Base-by-base conservation (phyloP, 306 rosid species). In the Cercis canadensis region DNA sequence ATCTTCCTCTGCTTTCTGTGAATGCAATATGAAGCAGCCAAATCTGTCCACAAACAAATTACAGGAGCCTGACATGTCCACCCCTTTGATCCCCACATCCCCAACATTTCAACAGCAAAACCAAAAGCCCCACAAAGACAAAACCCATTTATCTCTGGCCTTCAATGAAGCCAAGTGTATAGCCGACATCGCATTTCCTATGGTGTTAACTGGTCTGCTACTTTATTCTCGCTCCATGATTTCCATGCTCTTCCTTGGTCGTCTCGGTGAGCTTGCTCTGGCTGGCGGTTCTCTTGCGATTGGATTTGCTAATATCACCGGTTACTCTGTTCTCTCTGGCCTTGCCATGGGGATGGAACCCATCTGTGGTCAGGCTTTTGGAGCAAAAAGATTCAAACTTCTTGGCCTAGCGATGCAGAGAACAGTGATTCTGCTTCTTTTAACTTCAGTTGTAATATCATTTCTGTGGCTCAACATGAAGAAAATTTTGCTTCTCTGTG, bases 341-440 rank as follows among this genome's bases (percentile, higher is more conserved):
- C 89, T 94, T 1, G 92, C 98, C 69, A 85, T 86, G 81, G 98
- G 97, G 0, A 90, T 94, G 98, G 98, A 94, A 34, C 98, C 98
- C 63, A 90, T 94, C 18, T 94, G 98, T 3, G 94, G 88, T 3
- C 98, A 94, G 56, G 98, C 97, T 68, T 94, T 87, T 19, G 98
- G 98, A 10, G 98, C 98, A 4, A 86, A 84, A 54, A 83, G 86
- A 67, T 83, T 65, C 88, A 94, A 94, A 72, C 92, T 94, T 19
- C 17, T 94, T 1, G 94, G 96, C 67, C 85, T 81, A 1, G 64
- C 95, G 19, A 56, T 90, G 83, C 98, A 86, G 57, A 87, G 87
- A 53, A 94, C 96, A 0, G 69, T 83, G 19, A 51, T 87, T 63
- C 82, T 94, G 19, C 98, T 94, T 36, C 79, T 94, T 1, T 4